Evolutionary conservation across 257 asterid genomes (phyloP).

Genomic region (Thymus quinquecostatus): DNA sequence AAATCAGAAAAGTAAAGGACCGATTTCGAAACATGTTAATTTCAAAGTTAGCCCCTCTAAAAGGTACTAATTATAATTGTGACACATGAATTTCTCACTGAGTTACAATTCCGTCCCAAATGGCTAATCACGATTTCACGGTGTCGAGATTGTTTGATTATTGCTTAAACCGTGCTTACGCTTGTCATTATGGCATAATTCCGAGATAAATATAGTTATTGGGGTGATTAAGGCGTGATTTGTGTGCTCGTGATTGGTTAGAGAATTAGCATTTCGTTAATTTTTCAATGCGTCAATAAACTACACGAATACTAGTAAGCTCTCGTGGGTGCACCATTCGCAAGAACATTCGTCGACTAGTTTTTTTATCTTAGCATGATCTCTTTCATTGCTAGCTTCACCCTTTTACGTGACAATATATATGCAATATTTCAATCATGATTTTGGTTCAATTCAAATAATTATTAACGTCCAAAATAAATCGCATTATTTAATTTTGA

Average conservation of each 20-base stretch:
- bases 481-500: too few species aligned
- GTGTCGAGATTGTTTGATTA: conserved; percentile 25
- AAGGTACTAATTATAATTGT: conserved; percentile 6
- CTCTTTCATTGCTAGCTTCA: too few species aligned
- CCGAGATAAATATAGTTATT: conserved; percentile 29
- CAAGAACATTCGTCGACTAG: too few species aligned
- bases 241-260: conserved; percentile 13
- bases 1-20: conserved; percentile 3
- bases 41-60: not conserved
- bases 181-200: conserved; percentile 25
- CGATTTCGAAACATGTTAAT: conserved; percentile 20
- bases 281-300: not conserved
- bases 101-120: conserved; percentile 13
- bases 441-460: too few species aligned
- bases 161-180: conserved; percentile 27
- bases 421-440: too few species aligned
- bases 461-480: too few species aligned
- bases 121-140: not conserved
- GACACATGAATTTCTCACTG: not conserved
- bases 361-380: too few species aligned
- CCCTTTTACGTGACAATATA: too few species aligned
- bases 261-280: not conserved
- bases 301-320: not conserved
- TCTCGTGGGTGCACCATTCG: too few species aligned
- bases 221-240: conserved; percentile 31